These are phyloP conservation scores for Vitis hybrid DNA, from an alignment of 177 flowering plant species.

Conservation along the genomic window DNA sequence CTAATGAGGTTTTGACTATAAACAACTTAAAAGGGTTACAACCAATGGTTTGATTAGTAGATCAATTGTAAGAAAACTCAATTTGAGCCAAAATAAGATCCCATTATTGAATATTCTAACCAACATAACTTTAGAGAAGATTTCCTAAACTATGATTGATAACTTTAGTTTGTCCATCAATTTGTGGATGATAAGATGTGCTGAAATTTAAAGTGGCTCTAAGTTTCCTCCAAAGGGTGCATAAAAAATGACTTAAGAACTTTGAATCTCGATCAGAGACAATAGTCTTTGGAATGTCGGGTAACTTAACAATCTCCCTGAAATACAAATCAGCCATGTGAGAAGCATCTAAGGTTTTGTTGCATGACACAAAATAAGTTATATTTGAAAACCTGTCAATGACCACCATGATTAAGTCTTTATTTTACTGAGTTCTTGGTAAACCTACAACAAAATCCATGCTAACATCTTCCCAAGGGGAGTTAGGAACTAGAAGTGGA, in stretches of 20 bases:
- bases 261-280: neutral
- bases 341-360: conserved; percentile 7
- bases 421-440: neutral
- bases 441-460: conserved; percentile 8
- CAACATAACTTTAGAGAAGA: neutral
- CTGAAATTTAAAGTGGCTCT: neutral
- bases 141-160: conserved; percentile 3
- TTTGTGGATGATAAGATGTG: conserved; percentile 5
- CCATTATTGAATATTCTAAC: neutral
- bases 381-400: conserved; percentile 12
- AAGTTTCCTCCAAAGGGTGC: conserved; percentile 1
- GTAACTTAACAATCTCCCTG: conserved; percentile 4
- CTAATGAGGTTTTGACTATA: neutral
- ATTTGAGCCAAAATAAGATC: neutral
- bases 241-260: neutral
- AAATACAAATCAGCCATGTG: conserved; percentile 2
- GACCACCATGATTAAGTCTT: conserved; percentile 10
- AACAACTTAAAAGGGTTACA: conserved; percentile 1
- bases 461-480: conserved; percentile 7
- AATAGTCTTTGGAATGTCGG: conserved; percentile 9
- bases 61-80: conserved; percentile 2
- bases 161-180: neutral
- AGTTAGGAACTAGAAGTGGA: neutral
- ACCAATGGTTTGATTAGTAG: neutral
- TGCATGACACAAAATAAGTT: conserved; percentile 15